Evolutionary conservation across 1,284 basidiomycete genomes (phyloP).

Genomic region (Boletellus deceptivus): DNA sequence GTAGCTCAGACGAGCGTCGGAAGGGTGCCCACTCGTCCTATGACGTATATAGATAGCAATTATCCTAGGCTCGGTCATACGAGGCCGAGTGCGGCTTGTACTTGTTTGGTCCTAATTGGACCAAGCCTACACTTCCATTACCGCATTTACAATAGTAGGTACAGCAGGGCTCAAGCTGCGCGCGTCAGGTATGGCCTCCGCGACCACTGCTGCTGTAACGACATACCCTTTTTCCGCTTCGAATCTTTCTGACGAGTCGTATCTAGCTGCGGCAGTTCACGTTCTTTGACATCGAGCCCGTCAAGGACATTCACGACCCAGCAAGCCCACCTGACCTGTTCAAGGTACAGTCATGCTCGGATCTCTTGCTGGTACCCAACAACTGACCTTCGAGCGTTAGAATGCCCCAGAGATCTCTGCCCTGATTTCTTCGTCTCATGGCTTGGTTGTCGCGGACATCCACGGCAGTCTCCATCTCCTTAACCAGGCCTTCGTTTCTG

Average conservation of each 20-base stretch:
- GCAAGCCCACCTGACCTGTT: conserved; percentile 73
- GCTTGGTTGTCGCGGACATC: conserved; percentile 76
- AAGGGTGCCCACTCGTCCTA: no score
- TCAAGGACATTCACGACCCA: conserved; percentile 81
- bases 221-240: not conserved
- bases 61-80: no score
- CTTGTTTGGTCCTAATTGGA: no score
- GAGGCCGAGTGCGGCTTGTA: no score
- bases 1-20: no score
- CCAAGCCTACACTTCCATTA: no score
- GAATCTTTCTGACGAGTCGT: conserved; percentile 10
- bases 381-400: conserved; percentile 33
- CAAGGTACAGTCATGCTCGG: conserved; percentile 46
- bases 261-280: conserved; percentile 79
- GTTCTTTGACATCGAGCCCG: conserved; percentile 73
- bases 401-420: conserved; percentile 71
- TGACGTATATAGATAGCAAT: no score
- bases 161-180: no score
- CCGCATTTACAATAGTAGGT: no score
- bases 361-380: not conserved
- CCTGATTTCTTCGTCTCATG: conserved; percentile 56
- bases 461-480: conserved; percentile 79
- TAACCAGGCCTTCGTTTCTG: conserved; percentile 70
- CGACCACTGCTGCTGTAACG: conserved; percentile 16
- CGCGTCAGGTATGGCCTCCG: not conserved